These are phyloP conservation scores for Tuctoria greenei DNA, from an alignment of 176 grass and related monocot genomes.

Conservation along the genomic window DNA sequence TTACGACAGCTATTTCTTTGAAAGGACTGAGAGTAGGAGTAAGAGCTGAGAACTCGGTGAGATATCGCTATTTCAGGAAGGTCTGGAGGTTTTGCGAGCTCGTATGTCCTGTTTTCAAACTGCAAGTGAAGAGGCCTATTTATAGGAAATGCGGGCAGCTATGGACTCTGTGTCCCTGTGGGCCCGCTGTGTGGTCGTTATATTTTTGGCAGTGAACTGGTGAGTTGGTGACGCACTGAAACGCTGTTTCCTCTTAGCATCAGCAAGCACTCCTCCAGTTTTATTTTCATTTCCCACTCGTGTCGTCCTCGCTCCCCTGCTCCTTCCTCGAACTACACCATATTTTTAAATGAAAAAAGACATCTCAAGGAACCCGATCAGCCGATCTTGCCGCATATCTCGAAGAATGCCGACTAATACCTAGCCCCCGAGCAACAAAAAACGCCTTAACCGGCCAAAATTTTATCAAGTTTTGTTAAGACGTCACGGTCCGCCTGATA, in stretches of 20 bases:
- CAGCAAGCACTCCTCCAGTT: constrained; percentile 5
- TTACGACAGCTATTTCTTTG: not conserved
- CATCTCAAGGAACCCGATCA: constrained; percentile 12
- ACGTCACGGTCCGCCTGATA: constrained; percentile 3
- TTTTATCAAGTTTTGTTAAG: not conserved
- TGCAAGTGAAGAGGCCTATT: constrained; percentile 49
- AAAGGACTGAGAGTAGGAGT: not conserved
- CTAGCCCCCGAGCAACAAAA: not conserved
- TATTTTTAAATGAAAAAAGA: not conserved
- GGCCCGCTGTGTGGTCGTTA: not conserved
- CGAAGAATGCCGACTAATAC: constrained; percentile 31
- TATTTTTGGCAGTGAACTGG: constrained; percentile 32
- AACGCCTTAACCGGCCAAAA: not conserved
- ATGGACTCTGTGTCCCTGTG: not conserved
- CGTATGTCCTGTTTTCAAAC: constrained; percentile 17
- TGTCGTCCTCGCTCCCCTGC: not conserved
- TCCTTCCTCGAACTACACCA: constrained; percentile 42
- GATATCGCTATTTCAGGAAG: constrained; percentile 36
- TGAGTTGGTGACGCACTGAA: not conserved
- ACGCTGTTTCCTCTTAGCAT: constrained; percentile 38
- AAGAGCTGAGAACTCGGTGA: not conserved
- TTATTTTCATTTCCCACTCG: not conserved
- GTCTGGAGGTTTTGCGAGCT: constrained; percentile 33
- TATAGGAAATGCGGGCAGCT: constrained; percentile 47
- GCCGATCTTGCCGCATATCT: constrained; percentile 14